These are phyloP conservation scores for Vigna unguiculata DNA, from an alignment of 306 rosid species.

Conservation along the genomic window DNA sequence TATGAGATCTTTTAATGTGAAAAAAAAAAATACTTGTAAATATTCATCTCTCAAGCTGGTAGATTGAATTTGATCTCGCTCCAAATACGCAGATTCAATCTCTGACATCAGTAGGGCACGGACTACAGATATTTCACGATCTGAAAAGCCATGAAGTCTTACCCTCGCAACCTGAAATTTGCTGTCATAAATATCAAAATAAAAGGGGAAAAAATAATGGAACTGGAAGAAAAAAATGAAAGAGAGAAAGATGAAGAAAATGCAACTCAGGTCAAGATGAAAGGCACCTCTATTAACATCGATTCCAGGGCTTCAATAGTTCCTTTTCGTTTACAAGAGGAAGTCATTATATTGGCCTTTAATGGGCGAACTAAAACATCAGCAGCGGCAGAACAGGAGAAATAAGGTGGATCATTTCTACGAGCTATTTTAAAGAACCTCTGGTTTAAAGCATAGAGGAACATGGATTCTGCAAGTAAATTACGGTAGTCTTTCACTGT, in stretches of 20 bases:
- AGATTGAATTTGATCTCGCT: slow-evolving; percentile 97
- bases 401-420: slow-evolving; percentile 92
- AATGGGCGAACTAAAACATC: slow-evolving; percentile 85
- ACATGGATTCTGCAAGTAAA: slow-evolving; percentile 95
- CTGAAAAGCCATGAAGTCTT: slow-evolving; percentile 89
- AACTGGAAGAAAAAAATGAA: slow-evolving; percentile 23
- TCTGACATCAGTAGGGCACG: slow-evolving; percentile 86
- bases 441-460: slow-evolving; percentile 84
- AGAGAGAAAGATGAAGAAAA: slow-evolving; percentile 11
- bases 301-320: slow-evolving; percentile 84
- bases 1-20: slow-evolving; percentile 31
- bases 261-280: slow-evolving; percentile 35
- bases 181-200: slow-evolving; percentile 42
- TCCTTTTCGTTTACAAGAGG: slow-evolving; percentile 89
- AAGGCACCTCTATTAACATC: slow-evolving; percentile 82
- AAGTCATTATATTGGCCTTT: slow-evolving; percentile 86
- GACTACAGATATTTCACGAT: slow-evolving; percentile 81
- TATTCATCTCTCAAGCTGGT: slow-evolving; percentile 88
- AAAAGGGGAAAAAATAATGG: slow-evolving; percentile 17
- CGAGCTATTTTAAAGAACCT: slow-evolving; percentile 94
- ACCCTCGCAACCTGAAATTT: slow-evolving; percentile 87
- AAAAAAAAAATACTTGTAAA: slow-evolving; percentile 72
- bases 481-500: slow-evolving; percentile 87
- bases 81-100: slow-evolving; percentile 97
- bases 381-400: slow-evolving; percentile 90